phyloP scores from a whole-genome alignment of 2,329 filamentous ascomycete genomes.

The Triangularia setosa region DNA sequence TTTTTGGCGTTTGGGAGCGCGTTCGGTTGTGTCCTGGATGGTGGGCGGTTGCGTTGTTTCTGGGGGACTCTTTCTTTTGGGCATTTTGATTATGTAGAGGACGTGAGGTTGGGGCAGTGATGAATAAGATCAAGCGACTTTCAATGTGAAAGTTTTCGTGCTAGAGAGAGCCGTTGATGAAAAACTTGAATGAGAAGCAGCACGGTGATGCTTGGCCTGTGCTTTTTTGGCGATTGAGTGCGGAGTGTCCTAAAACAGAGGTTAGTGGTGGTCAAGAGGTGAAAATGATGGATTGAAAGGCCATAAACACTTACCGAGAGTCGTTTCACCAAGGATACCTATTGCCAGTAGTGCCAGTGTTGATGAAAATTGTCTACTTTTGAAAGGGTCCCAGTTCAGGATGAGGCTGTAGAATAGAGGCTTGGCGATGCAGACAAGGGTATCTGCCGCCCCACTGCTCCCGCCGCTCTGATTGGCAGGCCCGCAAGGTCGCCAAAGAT shows the following conservation, averaged over 20 bases:
- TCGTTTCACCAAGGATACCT: neutral
- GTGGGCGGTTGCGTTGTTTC: constrained; percentile 9
- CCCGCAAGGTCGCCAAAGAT: constrained; percentile 14
- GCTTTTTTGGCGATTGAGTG: neutral
- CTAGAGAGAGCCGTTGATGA: neutral
- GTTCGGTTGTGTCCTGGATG: neutral
- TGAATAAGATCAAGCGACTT: neutral
- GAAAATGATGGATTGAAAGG: neutral
- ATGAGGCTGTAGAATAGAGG: neutral
- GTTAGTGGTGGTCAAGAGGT: neutral
- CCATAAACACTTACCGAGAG: neutral
- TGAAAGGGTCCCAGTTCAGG: neutral
- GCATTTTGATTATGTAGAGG: constrained; percentile 32
- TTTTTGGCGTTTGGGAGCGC: constrained; percentile 23
- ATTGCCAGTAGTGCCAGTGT: neutral
- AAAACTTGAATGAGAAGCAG: too few relatives aligned
- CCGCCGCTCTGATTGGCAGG: constrained; percentile 12
- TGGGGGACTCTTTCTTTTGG: constrained; percentile 34
- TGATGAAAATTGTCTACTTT: neutral
- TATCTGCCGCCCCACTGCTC: constrained; percentile 4
- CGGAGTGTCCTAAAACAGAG: neutral
- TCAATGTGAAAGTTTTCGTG: neutral
- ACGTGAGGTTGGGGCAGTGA: neutral
- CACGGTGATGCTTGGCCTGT: neutral
- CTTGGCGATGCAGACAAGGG: neutral